Evolutionary conservation across 1,284 basidiomycete species (phyloP), one percentile per base, ranked within the genome.

Genomic region (Cutaneotrichosporon dermatis): DNA sequence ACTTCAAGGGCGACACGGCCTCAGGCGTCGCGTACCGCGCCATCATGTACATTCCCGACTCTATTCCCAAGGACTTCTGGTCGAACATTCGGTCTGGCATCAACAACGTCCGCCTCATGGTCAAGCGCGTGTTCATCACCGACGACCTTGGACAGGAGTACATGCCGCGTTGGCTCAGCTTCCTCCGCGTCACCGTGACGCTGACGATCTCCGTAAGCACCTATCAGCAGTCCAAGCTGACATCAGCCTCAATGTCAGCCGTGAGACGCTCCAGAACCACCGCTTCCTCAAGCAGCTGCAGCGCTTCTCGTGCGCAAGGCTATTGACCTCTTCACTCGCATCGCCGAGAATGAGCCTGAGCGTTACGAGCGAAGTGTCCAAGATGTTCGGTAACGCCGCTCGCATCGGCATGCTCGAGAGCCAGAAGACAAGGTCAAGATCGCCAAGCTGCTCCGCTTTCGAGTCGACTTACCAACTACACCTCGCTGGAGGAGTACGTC

Each of bases 91-190:
- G 83, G 74, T 69, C 72, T 62, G 79, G 80, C 41, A 79, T 84
- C 12, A 85, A 85, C 59, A 90, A 89, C 65, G 83, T 94, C 66
- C 85, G 87, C 61, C 76, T 95, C 54, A 85, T 92, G 83, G 92
- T 93, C 68, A 94, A 94, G 79, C 86, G 91, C 55, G 90, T 93
- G 13, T 94, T 96, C 78, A 94, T 96, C 75, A 96, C 92, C 33
- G 90, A 87, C 53, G 90, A 96, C 72, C 80, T 96, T 34, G 93
- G 92, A 55, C 80, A 94, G 36, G 83, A 91, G 68, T 81, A 74
- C 69, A 72, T 78, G 64, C 93, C 92, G 2, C 88, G 92, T 73
- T 95, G 92, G 91, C 85, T 92, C 15, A 88, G 86, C 77, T 96
- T 90, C 87, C 82, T 93, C 40, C 90, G 88, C 72, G 89, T 90